Evolutionary conservation across 805 yeast genomes (phyloP).

Genomic region (Ogataea paraovalis): DNA sequence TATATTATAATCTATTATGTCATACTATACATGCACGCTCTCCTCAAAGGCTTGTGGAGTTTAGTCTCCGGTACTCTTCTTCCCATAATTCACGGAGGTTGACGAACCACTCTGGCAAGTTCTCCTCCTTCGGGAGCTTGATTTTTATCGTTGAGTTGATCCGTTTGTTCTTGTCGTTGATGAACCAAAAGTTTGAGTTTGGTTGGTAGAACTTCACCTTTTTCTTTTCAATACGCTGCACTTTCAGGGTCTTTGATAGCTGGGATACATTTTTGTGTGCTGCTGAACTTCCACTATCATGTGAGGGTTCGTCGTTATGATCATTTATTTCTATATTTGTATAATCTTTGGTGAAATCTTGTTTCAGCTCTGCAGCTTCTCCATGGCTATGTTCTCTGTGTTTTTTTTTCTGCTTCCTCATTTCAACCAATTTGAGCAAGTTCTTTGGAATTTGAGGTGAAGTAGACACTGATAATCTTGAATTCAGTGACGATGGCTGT

Average conservation of each 20-base stretch:
- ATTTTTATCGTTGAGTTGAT: slow-evolving; percentile 36
- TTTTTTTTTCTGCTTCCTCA: slow-evolving; percentile 37
- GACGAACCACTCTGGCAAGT: slow-evolving; percentile 75
- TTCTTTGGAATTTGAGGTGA: slow-evolving; percentile 71
- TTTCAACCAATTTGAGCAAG: slow-evolving; percentile 51
- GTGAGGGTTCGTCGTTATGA: neutral
- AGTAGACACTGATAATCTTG: slow-evolving; percentile 48
- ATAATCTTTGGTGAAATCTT: slow-evolving; percentile 8
- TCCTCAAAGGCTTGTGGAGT: neutral
- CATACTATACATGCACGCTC: neutral
- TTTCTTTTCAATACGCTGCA: no score
- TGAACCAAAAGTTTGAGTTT: slow-evolving; percentile 24
- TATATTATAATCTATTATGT: no score
- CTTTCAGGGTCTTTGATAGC: neutral
- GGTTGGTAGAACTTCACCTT: slow-evolving; percentile 31
- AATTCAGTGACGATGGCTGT: slow-evolving; percentile 24
- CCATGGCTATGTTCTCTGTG: slow-evolving; percentile 21
- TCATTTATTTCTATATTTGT: slow-evolving; percentile 11
- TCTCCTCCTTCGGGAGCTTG: slow-evolving; percentile 55
- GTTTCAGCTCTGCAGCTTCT: neutral
- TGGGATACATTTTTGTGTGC: neutral
- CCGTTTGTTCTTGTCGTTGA: slow-evolving; percentile 33
- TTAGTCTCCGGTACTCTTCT: slow-evolving; percentile 13
- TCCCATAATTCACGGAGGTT: slow-evolving; percentile 68
- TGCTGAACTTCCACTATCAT: neutral